Evolutionary conservation across 371 early-diverging fungal species (phyloP), one percentile per base, ranked within the genome.

Genomic region (Circinella minor): DNA sequence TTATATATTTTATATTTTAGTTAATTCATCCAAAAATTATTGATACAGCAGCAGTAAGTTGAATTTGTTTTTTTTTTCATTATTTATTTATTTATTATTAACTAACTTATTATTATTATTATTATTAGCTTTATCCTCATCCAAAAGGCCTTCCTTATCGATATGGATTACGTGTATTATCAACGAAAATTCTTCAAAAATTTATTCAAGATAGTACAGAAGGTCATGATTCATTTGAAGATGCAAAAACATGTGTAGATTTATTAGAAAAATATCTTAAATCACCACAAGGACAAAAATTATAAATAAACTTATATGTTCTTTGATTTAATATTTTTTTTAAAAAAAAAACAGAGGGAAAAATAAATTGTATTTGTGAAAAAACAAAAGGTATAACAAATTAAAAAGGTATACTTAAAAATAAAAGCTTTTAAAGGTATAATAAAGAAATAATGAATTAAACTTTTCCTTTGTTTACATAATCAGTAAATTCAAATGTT

Each of bases 141-240:
- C 80, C 79, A 10, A 67, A 75, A 18, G 85, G 85, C 11, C 62
- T 83, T 14, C 85, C 85, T 6, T 83, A 72, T 63, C 75, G 83
- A 47, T 77, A 78, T 55, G 77, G 81, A 11, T 72, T 85, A 13
- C 76, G 81, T 3, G 46, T 61, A 6, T 68, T 85, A 14, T 63
- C 82, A 1, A 77, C 78, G 10, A 66, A 67, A 13, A 67, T 80
- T 62, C 66, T 83, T 4, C 71, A 71, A 36, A 76, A 77, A 36
- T 82, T 82, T 59, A 89, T 89, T 38, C 89, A 89, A 66, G 82
- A 82, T 20, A 78, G 83, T 15, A 80, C 80, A 7, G 78, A 81
- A 17, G 89, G 89, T 0, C 89, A 89, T 57, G 89, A 89, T 51
- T 86, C 88, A 3, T 79, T 81, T 54, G 87, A 88, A 70, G 89